Percentiles rank a stretch among this genome's conserved stretches.
phyloP scores from a whole-genome alignment of 2,329 filamentous ascomycete genomes.

The Botrytis squamosa region DNA sequence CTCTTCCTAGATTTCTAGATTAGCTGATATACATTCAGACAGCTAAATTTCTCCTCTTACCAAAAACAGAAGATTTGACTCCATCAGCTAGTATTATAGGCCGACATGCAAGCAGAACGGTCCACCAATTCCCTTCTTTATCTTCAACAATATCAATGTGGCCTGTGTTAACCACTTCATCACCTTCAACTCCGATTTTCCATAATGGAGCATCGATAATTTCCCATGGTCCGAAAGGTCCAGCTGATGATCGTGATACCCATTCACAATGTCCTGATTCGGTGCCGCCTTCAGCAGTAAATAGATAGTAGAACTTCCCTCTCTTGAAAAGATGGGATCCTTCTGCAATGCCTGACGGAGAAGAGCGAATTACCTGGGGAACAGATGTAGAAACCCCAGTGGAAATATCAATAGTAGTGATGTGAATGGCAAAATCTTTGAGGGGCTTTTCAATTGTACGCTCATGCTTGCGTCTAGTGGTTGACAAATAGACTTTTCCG shows the following conservation, averaged over 20 bases:
- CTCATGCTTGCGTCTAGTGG: constrained; percentile 11
- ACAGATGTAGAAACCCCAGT: constrained; percentile 43
- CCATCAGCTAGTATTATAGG: constrained; percentile 23
- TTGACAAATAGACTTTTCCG: constrained; percentile 47
- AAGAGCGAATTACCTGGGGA: constrained; percentile 36
- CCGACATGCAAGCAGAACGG: constrained; percentile 47
- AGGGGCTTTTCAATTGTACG: not conserved
- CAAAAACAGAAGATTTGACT: constrained; percentile 14
- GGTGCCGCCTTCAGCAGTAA: constrained; percentile 55
- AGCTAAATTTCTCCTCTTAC: constrained; percentile 44
- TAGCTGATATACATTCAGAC: constrained; percentile 32
- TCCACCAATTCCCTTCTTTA: constrained; percentile 52
- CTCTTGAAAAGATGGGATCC: constrained; percentile 55
- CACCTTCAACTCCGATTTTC: constrained; percentile 3
- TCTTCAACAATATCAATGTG: constrained; percentile 59
- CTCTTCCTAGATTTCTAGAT: constrained; percentile 47
- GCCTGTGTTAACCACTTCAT: constrained; percentile 45
- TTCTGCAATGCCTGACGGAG: constrained; percentile 53
- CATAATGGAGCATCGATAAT: constrained; percentile 3
- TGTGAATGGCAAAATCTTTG: constrained; percentile 37
- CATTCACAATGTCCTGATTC: constrained; percentile 44
- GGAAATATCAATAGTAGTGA: constrained; percentile 43
- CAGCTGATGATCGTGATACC: constrained; percentile 7
- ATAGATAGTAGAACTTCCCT: constrained; percentile 52
- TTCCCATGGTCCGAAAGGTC: constrained; percentile 14